Evolutionary conservation across 2,329 filamentous ascomycete species (phyloP).

Genomic region (Fusarium subtropicale): DNA sequence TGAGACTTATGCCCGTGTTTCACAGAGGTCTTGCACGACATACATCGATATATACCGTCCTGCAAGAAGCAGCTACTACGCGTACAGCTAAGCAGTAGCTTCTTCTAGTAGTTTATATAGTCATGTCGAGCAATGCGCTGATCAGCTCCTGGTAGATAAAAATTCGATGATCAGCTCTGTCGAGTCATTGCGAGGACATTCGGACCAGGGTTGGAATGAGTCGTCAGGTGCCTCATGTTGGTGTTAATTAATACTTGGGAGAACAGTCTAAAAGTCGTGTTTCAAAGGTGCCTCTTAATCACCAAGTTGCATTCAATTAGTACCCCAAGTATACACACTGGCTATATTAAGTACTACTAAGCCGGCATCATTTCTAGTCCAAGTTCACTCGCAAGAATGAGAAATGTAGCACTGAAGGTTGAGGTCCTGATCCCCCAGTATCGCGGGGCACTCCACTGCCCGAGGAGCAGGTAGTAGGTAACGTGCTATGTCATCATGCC

Average conservation of each 20-base stretch:
- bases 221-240: conserved; percentile 14
- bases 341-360: too few species aligned
- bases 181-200: conserved; percentile 10
- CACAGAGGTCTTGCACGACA: not conserved
- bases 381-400: not conserved
- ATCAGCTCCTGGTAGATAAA: conserved; percentile 1
- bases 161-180: conserved; percentile 20
- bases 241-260: not conserved
- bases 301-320: not conserved
- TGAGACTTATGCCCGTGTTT: not conserved
- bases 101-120: not conserved
- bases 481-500: conserved; percentile 39
- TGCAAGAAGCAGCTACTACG: too few species aligned
- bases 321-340: not conserved
- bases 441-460: conserved; percentile 40
- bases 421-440: conserved; percentile 1
- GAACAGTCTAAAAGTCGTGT: not conserved
- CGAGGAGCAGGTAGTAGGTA: not conserved
- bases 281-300: not conserved
- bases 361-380: not conserved
- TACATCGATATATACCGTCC: not conserved
- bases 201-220: conserved; percentile 9
- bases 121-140: conserved; percentile 4
- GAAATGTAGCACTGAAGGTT: not conserved
- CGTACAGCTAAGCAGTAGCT: too few species aligned